Evolutionary conservation across 2,329 filamentous ascomycete genomes (phyloP), one percentile per base, ranked within the genome.

Genomic region (Onygena corvina): DNA sequence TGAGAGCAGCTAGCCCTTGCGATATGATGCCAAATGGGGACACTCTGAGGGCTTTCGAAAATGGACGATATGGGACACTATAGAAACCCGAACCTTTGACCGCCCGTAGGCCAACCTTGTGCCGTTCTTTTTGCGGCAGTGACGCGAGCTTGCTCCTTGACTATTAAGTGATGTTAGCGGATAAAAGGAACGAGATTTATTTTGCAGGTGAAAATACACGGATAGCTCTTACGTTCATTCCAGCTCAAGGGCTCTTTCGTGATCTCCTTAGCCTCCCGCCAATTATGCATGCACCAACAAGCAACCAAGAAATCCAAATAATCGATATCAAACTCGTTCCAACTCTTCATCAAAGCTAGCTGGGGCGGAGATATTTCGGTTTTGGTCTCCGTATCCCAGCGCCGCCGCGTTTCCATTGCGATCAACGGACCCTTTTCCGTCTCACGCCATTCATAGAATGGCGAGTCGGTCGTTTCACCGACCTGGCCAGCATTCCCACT

Each of bases 251-350:
- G 47, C 29, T 56, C 50, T 23, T 53, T 56, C 3, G 51, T 54
- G 44, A 56, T 23, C 7, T 54, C 54, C 23, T 54, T 56, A 7
- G 54, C 52, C 29, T 56, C 54, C 40, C 50, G 46, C 54, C 54
- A 56, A 35, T 56, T 56, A 31, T 54, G 52, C 50, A 56, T 53
- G 44, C 52, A 54, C 54, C 54, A 56, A 20, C 50, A 47, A 14
- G 54, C 50, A 20, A 56, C 46, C 6, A 56, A 46, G 25, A 56
- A 56, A 34, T 56, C 54, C 12, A 54, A 38, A 38, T 53, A 53
- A 4, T 46, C 34, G 25, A 46, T 49, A 38, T 51, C 54, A 21
- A 50, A 12, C 16, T 46, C 49, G 16, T 50, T 47, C 14, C 49
- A 38, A 2, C 50, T 50, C 16, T 52, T 48, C 31, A 46, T 49